Conservation (phyloP, 2,329 filamentous ascomycete species). For the Fusarium sp. region DNA sequence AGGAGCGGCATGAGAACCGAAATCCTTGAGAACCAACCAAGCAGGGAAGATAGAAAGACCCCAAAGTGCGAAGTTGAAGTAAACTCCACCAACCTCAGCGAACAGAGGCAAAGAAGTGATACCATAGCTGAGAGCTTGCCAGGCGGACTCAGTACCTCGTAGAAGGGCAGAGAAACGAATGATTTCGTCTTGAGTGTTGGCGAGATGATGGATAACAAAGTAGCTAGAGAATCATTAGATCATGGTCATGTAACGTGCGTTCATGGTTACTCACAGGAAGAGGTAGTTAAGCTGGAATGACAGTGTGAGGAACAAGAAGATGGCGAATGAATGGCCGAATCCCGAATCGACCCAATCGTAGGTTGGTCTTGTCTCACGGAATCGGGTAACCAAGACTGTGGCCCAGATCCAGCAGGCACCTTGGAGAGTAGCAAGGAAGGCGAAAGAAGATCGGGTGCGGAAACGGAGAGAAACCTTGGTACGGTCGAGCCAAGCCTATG, state of each 20-base stretch:
- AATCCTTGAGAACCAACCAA: constrained; percentile 70
- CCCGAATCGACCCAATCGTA: constrained; percentile 73
- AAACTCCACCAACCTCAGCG: constrained; percentile 72
- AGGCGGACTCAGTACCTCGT: constrained; percentile 76
- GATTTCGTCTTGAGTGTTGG: constrained; percentile 68
- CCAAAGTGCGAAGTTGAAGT: constrained; percentile 78
- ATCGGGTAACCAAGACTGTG: constrained; percentile 71
- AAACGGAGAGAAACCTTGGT: constrained; percentile 62
- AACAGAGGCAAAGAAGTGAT: constrained; percentile 70
- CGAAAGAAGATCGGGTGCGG: constrained; percentile 66
- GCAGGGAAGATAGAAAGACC: constrained; percentile 70
- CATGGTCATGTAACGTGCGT: accelerated
- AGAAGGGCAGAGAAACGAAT: constrained; percentile 75
- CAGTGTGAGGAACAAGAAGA: constrained; percentile 73
- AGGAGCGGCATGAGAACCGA: constrained; percentile 20
- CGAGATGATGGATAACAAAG: constrained; percentile 75
- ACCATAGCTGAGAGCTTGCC: constrained; percentile 78
- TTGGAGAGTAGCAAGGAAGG: constrained; percentile 63
- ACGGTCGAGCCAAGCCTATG: constrained; percentile 67
- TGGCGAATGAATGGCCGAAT: constrained; percentile 72
- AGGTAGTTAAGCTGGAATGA: constrained; percentile 80
- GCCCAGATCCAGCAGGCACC: constrained; percentile 80
- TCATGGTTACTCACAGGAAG: constrained; percentile 62
- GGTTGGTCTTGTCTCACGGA: constrained; percentile 63
- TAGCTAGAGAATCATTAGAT: constrained; percentile 56